Evolutionary conservation across 78 protist genomes (phyloP).

Genomic region (Thecamonas trahens): DNA sequence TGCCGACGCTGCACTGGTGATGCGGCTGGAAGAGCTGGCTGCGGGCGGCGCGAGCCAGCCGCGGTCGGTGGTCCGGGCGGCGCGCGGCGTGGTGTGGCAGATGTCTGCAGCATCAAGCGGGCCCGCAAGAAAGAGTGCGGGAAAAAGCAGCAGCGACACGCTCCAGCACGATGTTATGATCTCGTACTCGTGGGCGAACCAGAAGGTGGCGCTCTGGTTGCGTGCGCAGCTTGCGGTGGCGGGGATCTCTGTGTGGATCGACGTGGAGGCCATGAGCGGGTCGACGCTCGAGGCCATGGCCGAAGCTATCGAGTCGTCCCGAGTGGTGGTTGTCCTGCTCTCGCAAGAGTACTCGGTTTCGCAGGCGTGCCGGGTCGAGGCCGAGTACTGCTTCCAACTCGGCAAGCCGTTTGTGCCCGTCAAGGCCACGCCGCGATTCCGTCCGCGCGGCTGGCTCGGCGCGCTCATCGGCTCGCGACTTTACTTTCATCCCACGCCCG

Average conservation of each 20-base stretch:
- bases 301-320: background rate
- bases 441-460: constrained; percentile 11
- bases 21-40: too few relatives aligned
- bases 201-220: background rate
- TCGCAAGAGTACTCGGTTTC: background rate
- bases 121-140: too few relatives aligned
- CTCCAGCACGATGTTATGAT: too few relatives aligned
- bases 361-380: constrained; percentile 4
- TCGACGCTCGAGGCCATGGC: constrained; percentile 7
- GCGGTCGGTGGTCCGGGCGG: too few relatives aligned
- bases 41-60: too few relatives aligned
- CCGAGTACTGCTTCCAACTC: background rate
- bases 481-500: background rate
- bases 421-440: background rate
- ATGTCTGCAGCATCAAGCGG: too few relatives aligned
- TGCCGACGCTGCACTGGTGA: too few relatives aligned
- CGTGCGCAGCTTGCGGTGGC: background rate
- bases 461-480: background rate
- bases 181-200: background rate
- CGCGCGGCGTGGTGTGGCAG: too few relatives aligned
- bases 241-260: background rate
- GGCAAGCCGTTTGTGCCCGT: background rate
- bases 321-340: background rate
- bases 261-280: background rate
- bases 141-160: too few relatives aligned